phyloP scores from a whole-genome alignment of 176 grass and related monocot species.

The Carex kokanica region DNA sequence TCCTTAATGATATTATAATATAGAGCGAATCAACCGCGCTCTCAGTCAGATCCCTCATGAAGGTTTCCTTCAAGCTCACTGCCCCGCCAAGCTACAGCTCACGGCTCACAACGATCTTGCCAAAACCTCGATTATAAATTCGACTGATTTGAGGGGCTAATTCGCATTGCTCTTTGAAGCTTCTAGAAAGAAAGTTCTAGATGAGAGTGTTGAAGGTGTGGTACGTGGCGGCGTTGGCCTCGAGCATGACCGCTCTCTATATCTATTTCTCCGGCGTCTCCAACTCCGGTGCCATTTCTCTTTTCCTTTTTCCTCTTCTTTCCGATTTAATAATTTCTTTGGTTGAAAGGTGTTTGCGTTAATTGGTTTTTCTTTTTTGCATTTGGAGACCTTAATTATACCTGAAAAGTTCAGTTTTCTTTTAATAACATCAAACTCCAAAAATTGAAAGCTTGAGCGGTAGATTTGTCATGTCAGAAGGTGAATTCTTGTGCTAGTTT shows the following conservation, averaged over 20 bases:
- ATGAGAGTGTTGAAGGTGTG: constrained; percentile 27
- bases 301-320: neutral
- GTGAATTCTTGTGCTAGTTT: neutral
- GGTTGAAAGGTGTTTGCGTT: constrained; percentile 22
- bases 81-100: neutral
- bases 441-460: neutral
- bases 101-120: no score
- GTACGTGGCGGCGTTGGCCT: constrained; percentile 49
- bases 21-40: neutral
- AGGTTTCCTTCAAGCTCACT: neutral
- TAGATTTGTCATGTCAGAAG: neutral
- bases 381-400: neutral
- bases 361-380: neutral
- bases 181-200: constrained; percentile 1
- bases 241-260: constrained; percentile 52
- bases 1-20: neutral
- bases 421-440: neutral
- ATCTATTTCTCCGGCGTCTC: constrained; percentile 80
- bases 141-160: neutral
- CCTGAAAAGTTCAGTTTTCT: neutral
- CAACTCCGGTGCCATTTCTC: constrained; percentile 33
- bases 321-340: neutral
- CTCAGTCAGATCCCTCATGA: neutral
- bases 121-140: no score
- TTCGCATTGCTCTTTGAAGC: neutral